Evolutionary conservation across 345 rosid species (phyloP), one percentile per base, ranked within the genome.

Genomic region (Schrenkiella parvula): DNA sequence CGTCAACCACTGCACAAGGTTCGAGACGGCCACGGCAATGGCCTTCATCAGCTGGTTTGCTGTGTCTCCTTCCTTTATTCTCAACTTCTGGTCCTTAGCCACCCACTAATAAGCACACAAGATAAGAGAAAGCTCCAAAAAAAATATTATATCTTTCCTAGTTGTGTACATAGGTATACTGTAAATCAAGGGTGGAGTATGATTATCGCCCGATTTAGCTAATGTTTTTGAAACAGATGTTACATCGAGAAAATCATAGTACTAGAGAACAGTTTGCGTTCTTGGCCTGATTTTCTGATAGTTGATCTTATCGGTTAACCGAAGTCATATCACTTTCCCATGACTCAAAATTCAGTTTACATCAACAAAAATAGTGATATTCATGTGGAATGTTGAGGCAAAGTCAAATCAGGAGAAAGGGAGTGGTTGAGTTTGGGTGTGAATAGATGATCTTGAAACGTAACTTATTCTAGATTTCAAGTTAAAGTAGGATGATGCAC

Each of bases 21-120:
- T 86, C 6, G 84, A 86, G 80, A 76, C 85, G 0, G 93, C 96
- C 11, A 85, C 88, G 13, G 87, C 90, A n/a, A 82, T 90, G 87
- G 88, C 96, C 26, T 88, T 86, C 68, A 68, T 90, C 41, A 81
- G 89, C 81, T 90, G 93, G 91, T 81, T 86, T 23, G 82, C 88
- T 10, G 73, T 80, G 70, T 78, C 81, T 50, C 90, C 93, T 1
- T 88, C 89, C 44, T 86, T 86, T 66, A 77, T 90, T 68, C 62
- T 88, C 80, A 85, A 88, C 80, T 89, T 85, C 70, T 90, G 90
- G 92, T 74, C 85, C 13, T 71, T 92, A 81, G 93, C 98, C 54
- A 81, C 92, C 41, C 88, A 54, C 42, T 74, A 80, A 68, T 64
- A 14, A 53, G 39, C 51, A 56, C 32, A 69, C 52, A 37, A 25